Conservation (phyloP, 2,329 filamentous ascomycete genomes). For the Gliomastix tumulicola region DNA sequence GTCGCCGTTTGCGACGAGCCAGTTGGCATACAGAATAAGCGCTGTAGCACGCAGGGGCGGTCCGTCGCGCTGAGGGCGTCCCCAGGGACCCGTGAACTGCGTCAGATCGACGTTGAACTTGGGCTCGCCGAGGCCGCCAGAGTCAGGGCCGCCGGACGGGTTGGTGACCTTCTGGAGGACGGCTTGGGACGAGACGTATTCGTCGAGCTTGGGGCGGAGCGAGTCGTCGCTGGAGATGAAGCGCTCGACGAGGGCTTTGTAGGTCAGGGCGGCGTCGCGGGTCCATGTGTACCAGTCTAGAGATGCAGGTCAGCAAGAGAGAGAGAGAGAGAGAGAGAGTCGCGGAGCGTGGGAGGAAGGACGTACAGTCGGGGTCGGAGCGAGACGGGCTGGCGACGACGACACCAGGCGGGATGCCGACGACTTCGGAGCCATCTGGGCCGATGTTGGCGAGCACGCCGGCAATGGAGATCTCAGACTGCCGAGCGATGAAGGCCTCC, state of each 20-base stretch:
- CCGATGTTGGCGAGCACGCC: constrained; percentile 42
- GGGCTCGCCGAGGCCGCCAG: constrained; percentile 58
- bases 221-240: constrained; percentile 53
- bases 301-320: too few species aligned
- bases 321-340: not conserved
- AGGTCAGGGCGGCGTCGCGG: constrained; percentile 63
- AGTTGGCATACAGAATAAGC: constrained; percentile 65
- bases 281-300: constrained; percentile 79
- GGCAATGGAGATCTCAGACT: constrained; percentile 1
- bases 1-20: constrained; percentile 62
- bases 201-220: constrained; percentile 54
- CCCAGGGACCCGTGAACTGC: constrained; percentile 64
- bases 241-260: constrained; percentile 62
- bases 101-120: constrained; percentile 63
- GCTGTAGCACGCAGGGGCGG: constrained; percentile 71
- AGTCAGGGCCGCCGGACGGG: constrained; percentile 54
- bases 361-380: constrained; percentile 47
- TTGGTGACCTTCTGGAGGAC: constrained; percentile 60
- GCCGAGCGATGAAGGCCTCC: not conserved
- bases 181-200: constrained; percentile 63
- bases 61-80: constrained; percentile 51
- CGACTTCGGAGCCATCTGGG: constrained; percentile 39
- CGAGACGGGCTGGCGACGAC: constrained; percentile 52
- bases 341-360: not conserved
- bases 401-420: constrained; percentile 39